A percentile compares a stretch with the other conserved stretches of the same genome.
Conservation (phyloP, 371 early-diverging fungal species). For the Massospora cicadina region DNA sequence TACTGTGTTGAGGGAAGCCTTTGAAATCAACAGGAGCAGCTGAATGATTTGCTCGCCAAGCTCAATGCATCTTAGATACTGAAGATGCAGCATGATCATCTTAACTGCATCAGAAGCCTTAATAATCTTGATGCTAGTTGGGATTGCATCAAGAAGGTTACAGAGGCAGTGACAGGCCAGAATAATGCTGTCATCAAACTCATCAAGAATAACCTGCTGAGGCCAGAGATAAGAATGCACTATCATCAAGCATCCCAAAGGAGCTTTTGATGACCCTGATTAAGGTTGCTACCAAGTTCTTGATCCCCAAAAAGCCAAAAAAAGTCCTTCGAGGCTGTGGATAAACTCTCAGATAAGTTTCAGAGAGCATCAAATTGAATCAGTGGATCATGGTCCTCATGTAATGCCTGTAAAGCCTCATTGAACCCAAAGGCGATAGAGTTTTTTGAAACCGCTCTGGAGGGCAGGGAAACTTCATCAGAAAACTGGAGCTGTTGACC, state of each 20-base stretch:
- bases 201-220: not conserved
- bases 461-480: not conserved
- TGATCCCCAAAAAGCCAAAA: not conserved
- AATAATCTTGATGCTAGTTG: conserved; percentile 38
- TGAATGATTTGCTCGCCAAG: conserved; percentile 73
- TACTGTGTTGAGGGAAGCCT: conserved; percentile 50
- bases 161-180: conserved; percentile 74
- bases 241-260: not conserved
- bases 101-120: conserved; percentile 50
- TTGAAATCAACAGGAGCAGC: conserved; percentile 54
- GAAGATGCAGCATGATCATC: conserved; percentile 53
- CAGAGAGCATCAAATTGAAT: not conserved
- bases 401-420: not conserved
- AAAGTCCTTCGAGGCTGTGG: not conserved
- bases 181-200: conserved; percentile 39
- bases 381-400: not conserved
- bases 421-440: not conserved
- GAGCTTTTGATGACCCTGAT: not conserved
- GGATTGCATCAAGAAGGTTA: conserved; percentile 77
- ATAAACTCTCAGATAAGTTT: not conserved
- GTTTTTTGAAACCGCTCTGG: not conserved
- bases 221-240: not conserved
- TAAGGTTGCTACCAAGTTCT: not conserved
- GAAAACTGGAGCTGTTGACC: not conserved
- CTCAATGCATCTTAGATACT: conserved; percentile 76